These are phyloP conservation scores for Penicillium parvum DNA, from an alignment of 495 filamentous ascomycete species.

Conservation along the genomic window DNA sequence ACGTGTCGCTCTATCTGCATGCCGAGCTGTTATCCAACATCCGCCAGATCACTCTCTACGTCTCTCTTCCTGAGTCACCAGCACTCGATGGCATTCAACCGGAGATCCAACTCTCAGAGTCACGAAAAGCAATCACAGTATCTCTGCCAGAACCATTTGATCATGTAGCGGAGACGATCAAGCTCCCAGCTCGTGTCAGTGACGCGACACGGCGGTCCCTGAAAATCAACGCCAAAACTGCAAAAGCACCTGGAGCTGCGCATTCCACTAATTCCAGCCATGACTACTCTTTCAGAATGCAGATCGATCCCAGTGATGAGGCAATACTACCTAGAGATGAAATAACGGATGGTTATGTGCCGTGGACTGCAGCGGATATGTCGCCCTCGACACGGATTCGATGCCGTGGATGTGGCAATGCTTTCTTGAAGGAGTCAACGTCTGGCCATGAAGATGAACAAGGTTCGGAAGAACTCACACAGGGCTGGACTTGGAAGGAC, in stretches of 20 bases:
- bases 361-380: conserved; percentile 73
- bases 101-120: conserved; percentile 35
- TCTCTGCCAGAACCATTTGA: conserved; percentile 41
- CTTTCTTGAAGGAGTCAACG: conserved; percentile 21
- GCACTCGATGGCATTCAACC: conserved; percentile 29
- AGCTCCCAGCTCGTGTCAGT: conserved; percentile 61
- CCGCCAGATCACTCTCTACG: conserved; percentile 71
- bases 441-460: background rate
- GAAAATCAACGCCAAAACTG: background rate
- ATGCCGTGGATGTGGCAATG: conserved; percentile 58
- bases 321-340: conserved; percentile 18
- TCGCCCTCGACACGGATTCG: conserved; percentile 46
- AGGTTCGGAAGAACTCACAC: background rate
- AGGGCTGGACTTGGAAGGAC: conserved; percentile 73
- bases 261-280: conserved; percentile 2
- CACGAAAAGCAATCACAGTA: conserved; percentile 37
- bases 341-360: conserved; percentile 43
- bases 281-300: conserved; percentile 64
- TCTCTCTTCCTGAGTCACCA: conserved; percentile 53
- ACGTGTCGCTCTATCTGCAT: conserved; percentile 53
- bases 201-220: conserved; percentile 26
- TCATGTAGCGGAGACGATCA: conserved; percentile 49
- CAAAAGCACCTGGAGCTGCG: background rate
- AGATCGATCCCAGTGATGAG: conserved; percentile 44
- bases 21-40: conserved; percentile 88